Evolutionary conservation across 2,329 filamentous ascomycete genomes (phyloP).

Genomic region (Triangularia setosa): DNA sequence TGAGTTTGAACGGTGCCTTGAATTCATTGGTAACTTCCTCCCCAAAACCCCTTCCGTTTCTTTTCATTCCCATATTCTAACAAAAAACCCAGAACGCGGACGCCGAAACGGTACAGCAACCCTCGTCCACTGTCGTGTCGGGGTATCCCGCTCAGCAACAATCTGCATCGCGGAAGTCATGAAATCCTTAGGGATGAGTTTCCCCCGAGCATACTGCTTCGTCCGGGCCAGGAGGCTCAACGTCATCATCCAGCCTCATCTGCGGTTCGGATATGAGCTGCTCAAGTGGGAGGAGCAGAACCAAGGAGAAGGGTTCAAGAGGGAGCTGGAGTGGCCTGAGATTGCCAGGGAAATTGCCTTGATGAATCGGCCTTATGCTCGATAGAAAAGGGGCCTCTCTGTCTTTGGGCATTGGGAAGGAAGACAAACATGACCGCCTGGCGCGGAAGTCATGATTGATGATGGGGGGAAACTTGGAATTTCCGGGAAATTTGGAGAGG

Average conservation of each 20-base stretch:
- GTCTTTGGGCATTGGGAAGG: background rate
- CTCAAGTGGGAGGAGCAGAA: slow-evolving; percentile 86
- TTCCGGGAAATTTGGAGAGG: background rate
- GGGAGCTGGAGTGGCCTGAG: slow-evolving; percentile 88
- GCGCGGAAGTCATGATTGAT: background rate
- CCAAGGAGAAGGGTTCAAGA: slow-evolving; percentile 44
- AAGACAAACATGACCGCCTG: background rate
- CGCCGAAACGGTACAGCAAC: slow-evolving; percentile 75
- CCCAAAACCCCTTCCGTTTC: too few relatives aligned
- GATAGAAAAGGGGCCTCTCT: slow-evolving; percentile 29
- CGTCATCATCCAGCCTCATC: slow-evolving; percentile 96
- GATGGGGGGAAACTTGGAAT: background rate
- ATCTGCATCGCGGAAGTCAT: slow-evolving; percentile 99
- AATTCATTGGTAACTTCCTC: slow-evolving; percentile 76
- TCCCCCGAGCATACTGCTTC: slow-evolving; percentile 92
- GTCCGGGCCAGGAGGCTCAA: slow-evolving; percentile 89
- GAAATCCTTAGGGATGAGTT: slow-evolving; percentile 73
- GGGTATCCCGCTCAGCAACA: slow-evolving; percentile 90
- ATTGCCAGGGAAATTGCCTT: slow-evolving; percentile 86
- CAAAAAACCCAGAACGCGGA: slow-evolving; percentile 64
- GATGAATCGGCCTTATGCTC: slow-evolving; percentile 92
- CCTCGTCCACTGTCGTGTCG: slow-evolving; percentile 92
- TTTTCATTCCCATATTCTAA: slow-evolving; percentile 12
- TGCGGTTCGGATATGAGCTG: slow-evolving; percentile 91
- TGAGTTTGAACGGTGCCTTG: slow-evolving; percentile 79